Evolutionary conservation across 140 eudicot genomes (phyloP), one percentile per base, ranked within the genome.

Genomic region (Bidens hawaiensis): DNA sequence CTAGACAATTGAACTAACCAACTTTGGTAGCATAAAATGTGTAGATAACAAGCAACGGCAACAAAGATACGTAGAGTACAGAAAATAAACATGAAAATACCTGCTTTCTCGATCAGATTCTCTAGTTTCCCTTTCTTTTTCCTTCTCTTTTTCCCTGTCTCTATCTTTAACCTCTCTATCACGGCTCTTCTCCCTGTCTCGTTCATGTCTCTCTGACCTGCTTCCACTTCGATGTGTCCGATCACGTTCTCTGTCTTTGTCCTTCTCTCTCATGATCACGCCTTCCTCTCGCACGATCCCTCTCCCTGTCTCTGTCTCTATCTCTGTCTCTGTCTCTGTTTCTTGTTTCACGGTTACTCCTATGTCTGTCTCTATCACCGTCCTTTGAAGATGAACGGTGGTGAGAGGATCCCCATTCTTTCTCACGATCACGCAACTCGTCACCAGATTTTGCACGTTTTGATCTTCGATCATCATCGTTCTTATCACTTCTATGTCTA

Each of bases 371-470:
- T 71, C 62, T 82, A 43, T 86, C 97, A 64, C 84, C 73, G 22
- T 88, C 97, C 72, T 79, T 88, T 23, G 87, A 73, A 74, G 86
- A 82, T 21, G 79, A 79, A 23, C 75, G 84, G 65, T 69, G 81
- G 45, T 74, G 84, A 11, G 83, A 83, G 15, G 90, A 79, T 7
- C 80, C 80, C 74, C 82, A 85, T 59, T 85, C 95, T 63, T 71
- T 82, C 52, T 78, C 90, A 62, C 72, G 84, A 19, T 81, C 86
- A 56, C 75, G 81, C 11, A 60, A 64, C 57, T 81, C 95, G 14
- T 78, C 90, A 38, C 79, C 82, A 2, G 93, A 72, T 79, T 67
- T 89, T 7, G 78, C 52, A 42, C 79, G 78, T 67, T 85, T 89
- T 18, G 91, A 76, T 18, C 71, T 72, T 25, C 67, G 79, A 17